Percentiles rank a stretch among this genome's conserved stretches.
Conservation (phyloP, 1,284 basidiomycete species). For the Somion occarium region DNA sequence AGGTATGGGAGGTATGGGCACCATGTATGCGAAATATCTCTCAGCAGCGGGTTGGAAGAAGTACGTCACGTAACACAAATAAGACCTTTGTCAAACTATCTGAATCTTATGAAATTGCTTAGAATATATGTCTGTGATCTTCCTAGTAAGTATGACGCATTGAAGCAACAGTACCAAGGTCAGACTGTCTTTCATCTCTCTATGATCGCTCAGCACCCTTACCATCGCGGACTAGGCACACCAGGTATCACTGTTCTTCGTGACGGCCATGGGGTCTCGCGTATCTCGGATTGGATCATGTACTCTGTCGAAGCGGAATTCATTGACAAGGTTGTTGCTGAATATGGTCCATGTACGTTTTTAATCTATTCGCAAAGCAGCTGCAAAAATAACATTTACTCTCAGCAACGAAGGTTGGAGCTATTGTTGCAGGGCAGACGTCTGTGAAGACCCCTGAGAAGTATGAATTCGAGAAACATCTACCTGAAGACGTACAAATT, state of each 20-base stretch:
- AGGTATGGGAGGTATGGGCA: constrained; percentile 95
- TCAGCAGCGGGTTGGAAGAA: constrained; percentile 81
- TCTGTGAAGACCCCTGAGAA: constrained; percentile 96
- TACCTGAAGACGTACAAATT: constrained; percentile 85
- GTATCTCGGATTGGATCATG: constrained; percentile 28
- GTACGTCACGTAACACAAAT: too few relatives aligned
- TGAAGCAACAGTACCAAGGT: constrained; percentile 67
- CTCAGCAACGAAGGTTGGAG: constrained; percentile 86
- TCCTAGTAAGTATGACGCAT: constrained; percentile 68
- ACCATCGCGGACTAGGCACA: too few relatives aligned
- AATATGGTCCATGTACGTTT: constrained; percentile 86
- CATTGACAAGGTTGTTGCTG: constrained; percentile 78
- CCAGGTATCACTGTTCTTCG: constrained; percentile 56
- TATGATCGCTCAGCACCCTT: constrained; percentile 8
- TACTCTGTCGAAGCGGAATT: constrained; percentile 89
- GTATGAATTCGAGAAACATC: constrained; percentile 84
- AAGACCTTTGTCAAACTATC: constrained; percentile 3
- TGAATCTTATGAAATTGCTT: background rate
- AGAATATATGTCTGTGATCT: constrained; percentile 93
- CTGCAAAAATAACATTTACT: background rate
- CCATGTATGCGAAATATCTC: constrained; percentile 83
- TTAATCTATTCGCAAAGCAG: background rate
- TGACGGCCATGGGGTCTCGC: constrained; percentile 27
- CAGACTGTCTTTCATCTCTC: background rate
- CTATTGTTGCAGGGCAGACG: constrained; percentile 94